A percentile compares a stretch with the other conserved stretches of the same genome.
Evolutionary conservation across 306 rosid species (phyloP).

Genomic region (Malus asiatica): DNA sequence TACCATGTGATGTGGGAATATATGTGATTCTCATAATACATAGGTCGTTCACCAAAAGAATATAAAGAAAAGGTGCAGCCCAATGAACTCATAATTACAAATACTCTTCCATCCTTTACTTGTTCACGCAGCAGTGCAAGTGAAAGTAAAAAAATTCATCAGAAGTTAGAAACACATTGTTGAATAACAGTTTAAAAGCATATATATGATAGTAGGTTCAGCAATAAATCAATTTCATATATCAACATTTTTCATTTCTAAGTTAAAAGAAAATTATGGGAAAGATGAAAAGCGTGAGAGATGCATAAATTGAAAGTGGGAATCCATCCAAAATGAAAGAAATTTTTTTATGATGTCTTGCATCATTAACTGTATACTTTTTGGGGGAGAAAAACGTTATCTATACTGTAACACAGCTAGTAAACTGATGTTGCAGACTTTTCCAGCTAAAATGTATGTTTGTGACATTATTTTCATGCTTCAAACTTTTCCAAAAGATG

Average conservation of each 20-base stretch:
- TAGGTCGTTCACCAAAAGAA: neutral
- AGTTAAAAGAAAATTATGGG: neutral
- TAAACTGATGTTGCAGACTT: neutral
- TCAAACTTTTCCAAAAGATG: neutral
- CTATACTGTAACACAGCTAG: neutral
- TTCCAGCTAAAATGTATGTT: neutral
- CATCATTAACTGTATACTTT: neutral
- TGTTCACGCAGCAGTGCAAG: neutral
- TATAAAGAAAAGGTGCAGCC: neutral
- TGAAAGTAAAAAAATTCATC: neutral
- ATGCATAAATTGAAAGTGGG: neutral
- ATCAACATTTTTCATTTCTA: neutral
- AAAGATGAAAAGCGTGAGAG: neutral
- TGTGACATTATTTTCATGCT: neutral
- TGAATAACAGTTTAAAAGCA: neutral
- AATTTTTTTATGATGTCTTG: neutral
- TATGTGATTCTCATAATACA: neutral
- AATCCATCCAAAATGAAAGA: neutral
- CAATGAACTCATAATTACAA: neutral
- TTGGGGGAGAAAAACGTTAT: neutral
- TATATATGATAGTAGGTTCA: neutral
- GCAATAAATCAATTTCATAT: neutral
- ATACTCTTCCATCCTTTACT: neutral
- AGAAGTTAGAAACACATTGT: neutral
- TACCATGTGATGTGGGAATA: neutral